Conservation (phyloP, 2,329 filamentous ascomycete genomes). For the Diaporthe vaccinii region DNA sequence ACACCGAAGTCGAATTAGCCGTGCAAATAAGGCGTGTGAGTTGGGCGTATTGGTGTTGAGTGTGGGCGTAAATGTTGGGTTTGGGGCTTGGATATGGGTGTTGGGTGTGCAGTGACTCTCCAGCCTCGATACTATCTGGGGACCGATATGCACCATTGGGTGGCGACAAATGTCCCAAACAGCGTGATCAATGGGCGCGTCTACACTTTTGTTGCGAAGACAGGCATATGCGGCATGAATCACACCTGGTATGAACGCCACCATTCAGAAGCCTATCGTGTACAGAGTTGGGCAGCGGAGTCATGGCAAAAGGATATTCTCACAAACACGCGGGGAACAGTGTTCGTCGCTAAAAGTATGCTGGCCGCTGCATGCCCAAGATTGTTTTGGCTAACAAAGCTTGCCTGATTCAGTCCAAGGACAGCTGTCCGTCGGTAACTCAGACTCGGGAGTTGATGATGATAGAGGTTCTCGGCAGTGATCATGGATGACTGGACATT, state of each 20-base stretch:
- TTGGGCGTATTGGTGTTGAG: no score
- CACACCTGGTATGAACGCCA: not conserved
- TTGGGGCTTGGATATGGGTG: no score
- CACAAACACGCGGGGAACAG: slow-evolving; percentile 12
- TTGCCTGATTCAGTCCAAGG: not conserved
- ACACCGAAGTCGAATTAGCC: no score
- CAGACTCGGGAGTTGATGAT: not conserved
- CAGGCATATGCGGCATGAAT: not conserved
- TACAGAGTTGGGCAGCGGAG: slow-evolving; percentile 3
- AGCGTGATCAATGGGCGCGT: not conserved
- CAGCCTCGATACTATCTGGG: not conserved
- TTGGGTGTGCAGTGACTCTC: no score
- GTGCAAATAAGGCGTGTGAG: no score
- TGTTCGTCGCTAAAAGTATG: not conserved
- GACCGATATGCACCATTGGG: not conserved
- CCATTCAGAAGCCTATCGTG: not conserved
- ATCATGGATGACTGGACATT: not conserved
- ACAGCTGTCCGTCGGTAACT: not conserved
- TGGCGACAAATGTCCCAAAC: no score
- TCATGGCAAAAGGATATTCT: not conserved
- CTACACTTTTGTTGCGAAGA: not conserved
- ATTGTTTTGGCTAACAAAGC: not conserved
- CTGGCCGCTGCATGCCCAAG: not conserved
- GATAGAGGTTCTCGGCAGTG: not conserved
- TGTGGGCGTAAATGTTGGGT: no score